Percentiles rank a stretch among this genome's conserved stretches.
Conservation (phyloP, 2,329 filamentous ascomycete species). For the Helicocarpus griseus region DNA sequence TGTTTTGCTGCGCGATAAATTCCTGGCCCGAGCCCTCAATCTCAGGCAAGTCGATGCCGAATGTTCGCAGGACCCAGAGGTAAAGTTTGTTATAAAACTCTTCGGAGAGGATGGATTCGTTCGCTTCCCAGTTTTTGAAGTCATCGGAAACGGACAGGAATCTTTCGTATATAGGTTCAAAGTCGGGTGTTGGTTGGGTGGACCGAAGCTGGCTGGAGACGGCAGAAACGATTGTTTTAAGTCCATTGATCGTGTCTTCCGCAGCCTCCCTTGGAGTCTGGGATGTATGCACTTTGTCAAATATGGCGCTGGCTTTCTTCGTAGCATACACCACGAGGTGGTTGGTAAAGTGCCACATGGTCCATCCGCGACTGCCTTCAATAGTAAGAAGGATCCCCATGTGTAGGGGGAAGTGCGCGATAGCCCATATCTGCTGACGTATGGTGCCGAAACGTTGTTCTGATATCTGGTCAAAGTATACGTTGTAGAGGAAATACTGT, state of each 20-base stretch:
- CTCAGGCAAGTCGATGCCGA: slow-evolving; percentile 7
- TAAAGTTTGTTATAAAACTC: slow-evolving; percentile 4
- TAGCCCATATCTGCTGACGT: slow-evolving; percentile 45
- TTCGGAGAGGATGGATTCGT: not conserved
- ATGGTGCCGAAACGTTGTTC: slow-evolving; percentile 39
- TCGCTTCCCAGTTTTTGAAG: not conserved
- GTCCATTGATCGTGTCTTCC: slow-evolving; percentile 1
- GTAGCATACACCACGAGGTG: slow-evolving; percentile 19
- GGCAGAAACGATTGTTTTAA: slow-evolving; percentile 3
- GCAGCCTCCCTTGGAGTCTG: not conserved
- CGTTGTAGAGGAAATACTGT: slow-evolving; percentile 50
- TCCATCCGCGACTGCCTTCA: slow-evolving; percentile 47
- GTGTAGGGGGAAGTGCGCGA: slow-evolving; percentile 53
- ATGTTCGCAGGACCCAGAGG: slow-evolving; percentile 9
- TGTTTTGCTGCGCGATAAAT: not conserved
- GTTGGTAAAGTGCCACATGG: slow-evolving; percentile 31
- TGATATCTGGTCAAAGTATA: slow-evolving; percentile 47
- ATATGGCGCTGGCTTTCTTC: not conserved
- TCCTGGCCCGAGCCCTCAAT: not conserved
- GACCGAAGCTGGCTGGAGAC: slow-evolving; percentile 1
- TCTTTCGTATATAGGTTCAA: slow-evolving; percentile 7
- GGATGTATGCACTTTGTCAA: not conserved
- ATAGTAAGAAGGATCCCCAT: slow-evolving; percentile 53
- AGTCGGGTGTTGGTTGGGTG: slow-evolving; percentile 6
- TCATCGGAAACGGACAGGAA: not conserved